phyloP scores from a whole-genome alignment of 2,329 filamentous ascomycete species.

The Dothideomycetes sp. region DNA sequence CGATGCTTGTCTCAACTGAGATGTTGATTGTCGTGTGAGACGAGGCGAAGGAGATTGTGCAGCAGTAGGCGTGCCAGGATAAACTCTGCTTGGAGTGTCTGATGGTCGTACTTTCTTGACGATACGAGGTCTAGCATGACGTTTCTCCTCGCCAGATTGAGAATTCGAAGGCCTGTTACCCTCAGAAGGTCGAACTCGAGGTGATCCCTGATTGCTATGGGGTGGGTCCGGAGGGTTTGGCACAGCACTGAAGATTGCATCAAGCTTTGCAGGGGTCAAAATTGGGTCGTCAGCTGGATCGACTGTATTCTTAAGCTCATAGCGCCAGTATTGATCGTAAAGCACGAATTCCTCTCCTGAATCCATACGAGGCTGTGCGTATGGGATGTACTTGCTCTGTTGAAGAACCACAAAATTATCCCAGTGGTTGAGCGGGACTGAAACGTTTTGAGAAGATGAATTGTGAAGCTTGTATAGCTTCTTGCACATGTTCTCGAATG shows the following conservation, averaged over 20 bases:
- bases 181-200: neutral
- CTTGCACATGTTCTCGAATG: constrained; percentile 8
- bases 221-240: neutral
- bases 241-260: neutral
- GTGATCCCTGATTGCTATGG: neutral
- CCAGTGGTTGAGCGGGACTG: neutral
- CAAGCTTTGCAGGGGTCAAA: neutral
- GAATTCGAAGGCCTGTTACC: neutral
- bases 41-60: too few relatives aligned
- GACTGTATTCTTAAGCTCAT: neutral
- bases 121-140: too few relatives aligned
- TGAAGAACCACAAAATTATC: constrained; percentile 5
- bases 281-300: neutral
- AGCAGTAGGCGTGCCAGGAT: neutral
- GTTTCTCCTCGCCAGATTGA: too few relatives aligned
- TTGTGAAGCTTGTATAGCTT: neutral
- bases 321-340: constrained; percentile 1
- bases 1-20: too few relatives aligned
- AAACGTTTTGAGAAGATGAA: too few relatives aligned
- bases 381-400: neutral
- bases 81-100: too few relatives aligned
- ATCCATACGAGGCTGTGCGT: neutral
- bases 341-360: neutral
- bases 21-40: too few relatives aligned
- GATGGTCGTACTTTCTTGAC: too few relatives aligned